phyloP scores from a whole-genome alignment of 495 filamentous ascomycete species.

The Talaromyces borbonicus region DNA sequence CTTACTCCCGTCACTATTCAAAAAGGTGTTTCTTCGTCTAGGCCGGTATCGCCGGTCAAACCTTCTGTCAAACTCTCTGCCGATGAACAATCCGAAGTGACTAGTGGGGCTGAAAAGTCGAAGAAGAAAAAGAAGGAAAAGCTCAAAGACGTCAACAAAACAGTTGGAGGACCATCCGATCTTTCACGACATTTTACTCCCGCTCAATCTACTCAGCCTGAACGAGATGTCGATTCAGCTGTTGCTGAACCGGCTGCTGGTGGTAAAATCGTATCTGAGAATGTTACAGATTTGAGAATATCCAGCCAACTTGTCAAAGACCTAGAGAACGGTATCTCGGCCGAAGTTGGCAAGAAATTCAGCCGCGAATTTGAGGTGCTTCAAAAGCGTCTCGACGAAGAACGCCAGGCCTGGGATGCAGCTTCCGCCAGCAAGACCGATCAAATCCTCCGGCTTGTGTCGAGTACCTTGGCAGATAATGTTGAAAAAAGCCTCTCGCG shows the following conservation, averaged over 20 bases:
- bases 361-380: conserved; percentile 47
- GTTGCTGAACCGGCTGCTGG: neutral
- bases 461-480: conserved; percentile 78
- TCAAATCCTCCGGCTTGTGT: conserved; percentile 76
- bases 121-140: conserved; percentile 56
- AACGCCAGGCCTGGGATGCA: conserved; percentile 53
- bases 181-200: conserved; percentile 5
- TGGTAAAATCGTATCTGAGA: neutral
- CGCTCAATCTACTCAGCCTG: conserved; percentile 2
- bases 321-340: conserved; percentile 44
- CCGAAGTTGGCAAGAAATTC: conserved; percentile 46
- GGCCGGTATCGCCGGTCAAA: conserved; percentile 35
- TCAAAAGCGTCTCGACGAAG: conserved; percentile 53
- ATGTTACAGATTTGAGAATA: conserved; percentile 6
- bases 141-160: conserved; percentile 27
- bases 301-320: conserved; percentile 4
- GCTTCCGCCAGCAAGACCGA: conserved; percentile 62
- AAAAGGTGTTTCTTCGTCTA: conserved; percentile 24
- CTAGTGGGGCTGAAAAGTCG: conserved; percentile 34
- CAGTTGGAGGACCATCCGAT: conserved; percentile 18
- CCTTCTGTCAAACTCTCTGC: conserved; percentile 30
- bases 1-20: conserved; percentile 17
- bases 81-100: conserved; percentile 31
- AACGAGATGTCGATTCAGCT: conserved; percentile 2
- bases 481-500: conserved; percentile 68